Conservation (phyloP, 2,329 filamentous ascomycete species). For the Alternaria sp. region DNA sequence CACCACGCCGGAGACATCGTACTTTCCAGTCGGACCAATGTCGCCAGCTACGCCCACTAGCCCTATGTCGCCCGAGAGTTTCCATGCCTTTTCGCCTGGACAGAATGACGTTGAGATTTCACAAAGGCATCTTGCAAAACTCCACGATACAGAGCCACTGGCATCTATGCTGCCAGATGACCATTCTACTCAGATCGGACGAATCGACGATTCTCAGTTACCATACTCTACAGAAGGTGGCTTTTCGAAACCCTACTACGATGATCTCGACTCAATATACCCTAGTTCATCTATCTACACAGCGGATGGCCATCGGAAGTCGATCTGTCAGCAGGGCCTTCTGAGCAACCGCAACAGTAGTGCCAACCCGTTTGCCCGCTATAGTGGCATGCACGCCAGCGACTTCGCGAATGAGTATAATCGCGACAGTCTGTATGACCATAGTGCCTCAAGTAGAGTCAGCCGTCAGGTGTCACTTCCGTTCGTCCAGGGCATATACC, state of each 20-base stretch:
- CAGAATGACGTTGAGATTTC: constrained; percentile 17
- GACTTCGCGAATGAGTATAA: constrained; percentile 26
- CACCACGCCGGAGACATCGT: constrained; percentile 23
- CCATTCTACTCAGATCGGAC: constrained; percentile 30
- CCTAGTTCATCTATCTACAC: constrained; percentile 45
- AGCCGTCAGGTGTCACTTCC: constrained; percentile 23
- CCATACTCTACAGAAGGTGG: constrained; percentile 22
- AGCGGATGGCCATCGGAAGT: constrained; percentile 28
- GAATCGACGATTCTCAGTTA: constrained; percentile 14
- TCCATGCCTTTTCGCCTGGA: constrained; percentile 15
- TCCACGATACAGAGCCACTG: constrained; percentile 25
- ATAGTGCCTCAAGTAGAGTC: constrained; percentile 13
- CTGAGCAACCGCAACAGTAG: constrained; percentile 29
- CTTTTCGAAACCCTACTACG: constrained; percentile 35
- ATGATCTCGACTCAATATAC: constrained; percentile 41
- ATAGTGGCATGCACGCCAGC: constrained; percentile 23
- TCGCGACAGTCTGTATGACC: constrained; percentile 24
- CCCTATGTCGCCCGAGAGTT: constrained; percentile 11
- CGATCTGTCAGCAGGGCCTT: constrained; percentile 31
- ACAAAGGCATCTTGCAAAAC: constrained; percentile 2
- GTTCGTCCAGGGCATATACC: constrained; percentile 21
- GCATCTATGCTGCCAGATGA: constrained; percentile 44
- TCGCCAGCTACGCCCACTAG: constrained; percentile 30
- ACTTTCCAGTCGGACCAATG: constrained; percentile 27
- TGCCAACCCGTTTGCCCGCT: constrained; percentile 31